Conservation (phyloP, 768 basidiomycete species). For the Auriculariales sp. region DNA sequence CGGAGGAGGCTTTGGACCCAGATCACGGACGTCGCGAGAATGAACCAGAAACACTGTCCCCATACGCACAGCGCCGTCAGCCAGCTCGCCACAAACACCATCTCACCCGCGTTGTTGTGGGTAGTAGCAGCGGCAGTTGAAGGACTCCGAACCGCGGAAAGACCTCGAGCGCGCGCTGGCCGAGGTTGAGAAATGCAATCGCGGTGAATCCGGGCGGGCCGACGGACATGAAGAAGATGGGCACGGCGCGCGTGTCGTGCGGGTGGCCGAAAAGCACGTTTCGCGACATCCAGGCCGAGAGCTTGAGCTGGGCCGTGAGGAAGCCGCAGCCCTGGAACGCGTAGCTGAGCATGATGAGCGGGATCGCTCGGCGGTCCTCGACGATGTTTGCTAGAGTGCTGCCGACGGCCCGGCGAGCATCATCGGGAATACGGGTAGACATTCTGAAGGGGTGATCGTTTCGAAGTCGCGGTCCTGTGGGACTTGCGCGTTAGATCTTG, state of each 20-base stretch:
- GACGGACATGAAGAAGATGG: slow-evolving; percentile 31
- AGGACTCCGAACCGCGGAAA: background rate
- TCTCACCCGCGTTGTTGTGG: slow-evolving; percentile 25
- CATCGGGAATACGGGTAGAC: slow-evolving; percentile 11
- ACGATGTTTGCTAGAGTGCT: slow-evolving; percentile 29
- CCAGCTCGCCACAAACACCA: slow-evolving; percentile 29
- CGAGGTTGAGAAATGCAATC: slow-evolving; percentile 30
- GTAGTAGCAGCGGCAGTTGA: too few species aligned
- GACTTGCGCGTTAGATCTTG: too few species aligned
- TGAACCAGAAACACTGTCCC: slow-evolving; percentile 33
- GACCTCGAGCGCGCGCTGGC: slow-evolving; percentile 16
- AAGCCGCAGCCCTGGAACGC: slow-evolving; percentile 28
- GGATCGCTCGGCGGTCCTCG: slow-evolving; percentile 20
- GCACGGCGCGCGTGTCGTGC: slow-evolving; percentile 34
- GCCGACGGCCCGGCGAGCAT: slow-evolving; percentile 34
- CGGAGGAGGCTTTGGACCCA: background rate
- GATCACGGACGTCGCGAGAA: slow-evolving; percentile 11
- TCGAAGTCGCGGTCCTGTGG: slow-evolving; percentile 23
- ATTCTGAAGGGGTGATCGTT: slow-evolving; percentile 18
- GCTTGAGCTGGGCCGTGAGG: slow-evolving; percentile 18
- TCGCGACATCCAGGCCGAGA: slow-evolving; percentile 34
- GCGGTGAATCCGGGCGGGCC: slow-evolving; percentile 38
- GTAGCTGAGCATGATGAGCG: slow-evolving; percentile 28
- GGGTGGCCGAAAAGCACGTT: slow-evolving; percentile 24
- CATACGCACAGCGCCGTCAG: slow-evolving; percentile 25